Base-by-base conservation (phyloP, 2,329 filamentous ascomycete species). In the Colletotrichum siamense region DNA sequence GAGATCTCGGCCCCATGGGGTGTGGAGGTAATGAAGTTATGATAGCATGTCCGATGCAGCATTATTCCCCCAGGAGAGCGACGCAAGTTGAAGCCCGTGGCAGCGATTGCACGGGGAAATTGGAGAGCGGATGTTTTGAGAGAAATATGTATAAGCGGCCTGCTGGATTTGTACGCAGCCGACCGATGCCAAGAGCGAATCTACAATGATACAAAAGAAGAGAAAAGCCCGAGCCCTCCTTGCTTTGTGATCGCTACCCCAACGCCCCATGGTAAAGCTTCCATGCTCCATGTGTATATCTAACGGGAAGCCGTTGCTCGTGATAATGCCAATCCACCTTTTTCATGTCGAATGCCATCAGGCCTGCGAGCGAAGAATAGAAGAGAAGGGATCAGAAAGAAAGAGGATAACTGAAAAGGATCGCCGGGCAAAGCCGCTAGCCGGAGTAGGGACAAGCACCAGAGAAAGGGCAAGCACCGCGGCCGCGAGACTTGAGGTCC, bases 381-480 rank as follows among this genome's bases (percentile, higher is more conserved):
- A n/a, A n/a, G 18, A 49, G 39, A 22, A 22, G 9, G 18, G 6
- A 22, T 6, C 8, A 49, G 39, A n/a, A n/a, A 44, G 39, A 49
- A n/a, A 49, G 18, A 49, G 39, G 18, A 12, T n/a, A 49, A n/a
- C 9, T 49, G 39, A 49, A 49, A 49, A 22, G 39, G 5, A n/a
- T n/a, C 39, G 39, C 18, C 18, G 18, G 39, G 18, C 39, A 22
- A 49, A 49, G 39, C 39, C 18, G 39, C 39, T 49, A 49, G 18
- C 39, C 44, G 44, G 44, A 22, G 44, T 52, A 52, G 44, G 44
- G 10, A 52, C 44, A 52, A 24, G 44, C 44, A 30, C 68, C 66
- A 16, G 76, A 77, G 34, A 78, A 78, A 16, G 77, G 77, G 32
- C 77, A 78, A 8, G 49, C 69, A 3, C 61, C 75, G 4, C 75